Conservation (phyloP, 306 rosid species). For the Castanopsis chinensis region DNA sequence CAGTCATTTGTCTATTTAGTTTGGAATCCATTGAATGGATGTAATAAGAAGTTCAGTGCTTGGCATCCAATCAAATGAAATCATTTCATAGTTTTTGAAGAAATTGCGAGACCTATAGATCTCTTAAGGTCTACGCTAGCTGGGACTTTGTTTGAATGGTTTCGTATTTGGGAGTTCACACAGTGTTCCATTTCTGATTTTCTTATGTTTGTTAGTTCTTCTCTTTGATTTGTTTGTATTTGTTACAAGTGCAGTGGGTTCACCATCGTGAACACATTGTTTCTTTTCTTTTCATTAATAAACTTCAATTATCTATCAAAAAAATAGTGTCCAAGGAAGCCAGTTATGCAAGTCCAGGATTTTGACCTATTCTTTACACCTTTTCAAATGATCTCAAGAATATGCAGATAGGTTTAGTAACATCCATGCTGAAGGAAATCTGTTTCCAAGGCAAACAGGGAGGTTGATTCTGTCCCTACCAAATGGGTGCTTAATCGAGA, state of each 20-base stretch:
- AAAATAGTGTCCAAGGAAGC: neutral
- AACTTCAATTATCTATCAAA: too few relatives aligned
- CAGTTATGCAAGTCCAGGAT: neutral
- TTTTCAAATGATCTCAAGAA: neutral
- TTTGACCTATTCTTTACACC: neutral
- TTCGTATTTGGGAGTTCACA: too few relatives aligned
- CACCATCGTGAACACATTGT: too few relatives aligned
- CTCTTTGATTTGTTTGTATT: too few relatives aligned
- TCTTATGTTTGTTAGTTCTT: too few relatives aligned
- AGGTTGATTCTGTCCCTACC: neutral
- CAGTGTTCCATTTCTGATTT: too few relatives aligned
- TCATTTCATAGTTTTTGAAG: neutral
- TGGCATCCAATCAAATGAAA: neutral
- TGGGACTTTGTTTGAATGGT: too few relatives aligned
- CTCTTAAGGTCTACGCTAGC: too few relatives aligned
- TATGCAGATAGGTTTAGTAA: neutral
- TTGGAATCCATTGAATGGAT: neutral
- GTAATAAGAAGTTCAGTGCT: neutral
- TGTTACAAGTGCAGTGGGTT: too few relatives aligned
- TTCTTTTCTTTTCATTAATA: too few relatives aligned
- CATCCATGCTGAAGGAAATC: neutral
- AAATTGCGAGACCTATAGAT: too few relatives aligned
- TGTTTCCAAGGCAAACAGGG: neutral
- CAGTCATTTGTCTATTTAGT: neutral
- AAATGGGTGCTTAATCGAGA: neutral